Evolutionary conservation across 768 basidiomycete species (phyloP).

Genomic region (Strobilomyces dryophilus): DNA sequence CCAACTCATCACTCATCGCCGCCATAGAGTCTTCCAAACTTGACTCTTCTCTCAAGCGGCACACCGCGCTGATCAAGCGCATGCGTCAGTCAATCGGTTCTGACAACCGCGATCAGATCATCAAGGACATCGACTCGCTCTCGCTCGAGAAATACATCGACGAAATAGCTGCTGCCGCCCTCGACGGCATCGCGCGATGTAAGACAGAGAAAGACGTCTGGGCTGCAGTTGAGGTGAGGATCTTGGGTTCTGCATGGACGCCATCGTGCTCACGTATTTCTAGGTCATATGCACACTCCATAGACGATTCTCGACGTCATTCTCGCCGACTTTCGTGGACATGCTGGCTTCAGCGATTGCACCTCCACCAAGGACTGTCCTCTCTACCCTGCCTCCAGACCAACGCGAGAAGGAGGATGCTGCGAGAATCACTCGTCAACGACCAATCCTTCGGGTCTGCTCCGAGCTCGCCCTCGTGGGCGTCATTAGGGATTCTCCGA

Average conservation of each 20-base stretch:
- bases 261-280: not conserved
- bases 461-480: slow-evolving; percentile 89
- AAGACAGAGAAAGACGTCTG: slow-evolving; percentile 92
- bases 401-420: slow-evolving; percentile 93
- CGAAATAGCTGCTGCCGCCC: slow-evolving; percentile 82
- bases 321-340: slow-evolving; percentile 68
- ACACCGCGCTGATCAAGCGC: slow-evolving; percentile 93
- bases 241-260: not conserved
- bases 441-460: slow-evolving; percentile 82
- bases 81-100: slow-evolving; percentile 81
- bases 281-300: slow-evolving; percentile 89
- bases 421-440: slow-evolving; percentile 71
- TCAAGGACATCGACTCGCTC: slow-evolving; percentile 89
- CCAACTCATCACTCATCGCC: slow-evolving; percentile 7
- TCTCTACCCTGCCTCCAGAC: slow-evolving; percentile 60
- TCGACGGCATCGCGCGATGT: slow-evolving; percentile 83
- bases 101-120: slow-evolving; percentile 79
- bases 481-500: slow-evolving; percentile 68
- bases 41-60: slow-evolving; percentile 93
- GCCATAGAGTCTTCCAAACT: slow-evolving; percentile 64
- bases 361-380: slow-evolving; percentile 52
- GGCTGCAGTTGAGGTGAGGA: slow-evolving; percentile 84
- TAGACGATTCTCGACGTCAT: slow-evolving; percentile 75
- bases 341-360: slow-evolving; percentile 54
- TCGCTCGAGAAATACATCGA: slow-evolving; percentile 95